phyloP scores from a whole-genome alignment of 306 rosid species.

The Rosa rugosa region DNA sequence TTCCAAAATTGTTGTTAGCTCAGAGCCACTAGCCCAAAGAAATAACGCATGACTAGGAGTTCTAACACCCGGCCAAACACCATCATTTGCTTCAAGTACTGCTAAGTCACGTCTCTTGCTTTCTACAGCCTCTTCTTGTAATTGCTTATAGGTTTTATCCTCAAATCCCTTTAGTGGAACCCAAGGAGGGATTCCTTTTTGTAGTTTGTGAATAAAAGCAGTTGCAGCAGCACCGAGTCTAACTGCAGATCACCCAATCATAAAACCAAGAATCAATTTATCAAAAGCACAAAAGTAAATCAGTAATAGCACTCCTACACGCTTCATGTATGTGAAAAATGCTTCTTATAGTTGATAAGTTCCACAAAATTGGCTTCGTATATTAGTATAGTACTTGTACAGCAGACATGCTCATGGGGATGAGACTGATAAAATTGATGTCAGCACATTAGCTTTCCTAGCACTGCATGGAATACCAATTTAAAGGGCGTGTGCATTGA shows the following conservation, averaged over 20 bases:
- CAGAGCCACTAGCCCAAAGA: conserved; percentile 99
- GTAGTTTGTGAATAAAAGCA: conserved; percentile 83
- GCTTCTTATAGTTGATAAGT: neutral
- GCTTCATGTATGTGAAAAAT: neutral
- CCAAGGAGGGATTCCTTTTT: conserved; percentile 92
- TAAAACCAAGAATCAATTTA: conserved; percentile 33
- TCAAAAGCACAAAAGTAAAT: conserved; percentile 5
- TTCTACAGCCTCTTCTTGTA: conserved; percentile 84
- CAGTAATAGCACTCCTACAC: neutral
- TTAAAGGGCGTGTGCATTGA: neutral
- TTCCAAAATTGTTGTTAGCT: conserved; percentile 71
- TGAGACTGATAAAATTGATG: neutral
- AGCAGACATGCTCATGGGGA: neutral
- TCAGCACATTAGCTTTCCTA: neutral
- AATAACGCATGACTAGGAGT: conserved; percentile 88
- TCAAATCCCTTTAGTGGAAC: conserved; percentile 90
- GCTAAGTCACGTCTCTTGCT: conserved; percentile 93
- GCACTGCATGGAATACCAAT: neutral
- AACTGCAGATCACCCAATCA: conserved; percentile 43
- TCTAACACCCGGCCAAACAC: conserved; percentile 92
- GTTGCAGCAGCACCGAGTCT: conserved; percentile 81
- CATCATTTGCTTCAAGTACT: conserved; percentile 85
- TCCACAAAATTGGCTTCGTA: neutral
- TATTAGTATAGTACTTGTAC: neutral
- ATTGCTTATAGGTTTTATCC: conserved; percentile 78